phyloP scores from a whole-genome alignment of 1,284 basidiomycete genomes.

The Melampsora larici-populina region DNA sequence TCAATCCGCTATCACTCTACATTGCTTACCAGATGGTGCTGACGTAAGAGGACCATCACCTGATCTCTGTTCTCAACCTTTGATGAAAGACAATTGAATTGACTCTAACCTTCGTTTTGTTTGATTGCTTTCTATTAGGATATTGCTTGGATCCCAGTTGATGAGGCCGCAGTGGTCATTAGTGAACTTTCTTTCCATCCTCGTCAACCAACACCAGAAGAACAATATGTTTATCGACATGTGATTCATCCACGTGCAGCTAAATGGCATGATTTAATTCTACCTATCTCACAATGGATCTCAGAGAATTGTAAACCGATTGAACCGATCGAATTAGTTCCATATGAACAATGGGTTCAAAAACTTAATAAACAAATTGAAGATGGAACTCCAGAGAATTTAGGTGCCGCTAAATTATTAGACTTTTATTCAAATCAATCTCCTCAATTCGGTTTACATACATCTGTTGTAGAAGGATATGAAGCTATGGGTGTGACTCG shows the following conservation, averaged over 20 bases:
- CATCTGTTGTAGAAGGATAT: not conserved
- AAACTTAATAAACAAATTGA: not conserved
- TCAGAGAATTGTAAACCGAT: not conserved
- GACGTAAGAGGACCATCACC: not conserved
- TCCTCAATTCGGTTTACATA: not conserved
- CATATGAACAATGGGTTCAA: not conserved
- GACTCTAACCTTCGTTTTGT: not conserved
- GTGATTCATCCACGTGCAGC: slow-evolving; percentile 6
- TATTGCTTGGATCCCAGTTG: slow-evolving; percentile 13
- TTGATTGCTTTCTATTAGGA: not conserved
- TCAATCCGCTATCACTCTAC: not conserved
- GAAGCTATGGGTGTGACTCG: not conserved
- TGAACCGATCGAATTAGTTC: not conserved
- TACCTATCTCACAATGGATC: not conserved
- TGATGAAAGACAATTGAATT: not conserved
- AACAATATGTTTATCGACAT: not conserved
- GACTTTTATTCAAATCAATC: not conserved
- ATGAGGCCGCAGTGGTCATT: not conserved
- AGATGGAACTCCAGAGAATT: not conserved
- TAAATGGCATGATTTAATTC: not conserved
- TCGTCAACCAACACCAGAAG: not conserved
- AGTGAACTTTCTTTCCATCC: slow-evolving; percentile 4
- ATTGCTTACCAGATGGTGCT: slow-evolving; percentile 16
- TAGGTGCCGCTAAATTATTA: slow-evolving; percentile 5
- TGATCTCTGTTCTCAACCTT: not conserved